Evolutionary conservation across 139 green algal species (phyloP).

Genomic region (Pseudopediastrum boryanum): DNA sequence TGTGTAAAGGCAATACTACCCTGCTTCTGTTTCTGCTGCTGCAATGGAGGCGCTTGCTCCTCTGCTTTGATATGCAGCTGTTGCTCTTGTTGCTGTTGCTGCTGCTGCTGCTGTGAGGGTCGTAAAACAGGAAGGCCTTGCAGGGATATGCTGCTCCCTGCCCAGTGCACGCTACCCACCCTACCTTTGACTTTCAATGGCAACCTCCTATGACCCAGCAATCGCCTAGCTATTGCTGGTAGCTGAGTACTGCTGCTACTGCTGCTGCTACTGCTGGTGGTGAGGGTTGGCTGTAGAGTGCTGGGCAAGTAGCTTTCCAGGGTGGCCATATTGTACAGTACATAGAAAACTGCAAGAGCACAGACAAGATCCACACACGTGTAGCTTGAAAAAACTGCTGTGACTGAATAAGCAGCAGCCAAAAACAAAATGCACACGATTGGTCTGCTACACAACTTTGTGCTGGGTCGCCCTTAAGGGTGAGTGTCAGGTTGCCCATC

Average conservation of each 20-base stretch:
- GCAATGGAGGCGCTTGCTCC: not conserved
- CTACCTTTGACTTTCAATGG: too few relatives aligned
- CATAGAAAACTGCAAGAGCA: constrained; percentile 15
- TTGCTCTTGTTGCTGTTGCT: not conserved
- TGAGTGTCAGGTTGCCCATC: too few relatives aligned
- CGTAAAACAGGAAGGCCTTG: too few relatives aligned
- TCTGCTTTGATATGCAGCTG: not conserved
- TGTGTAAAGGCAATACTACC: too few relatives aligned
- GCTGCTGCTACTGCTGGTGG: constrained; percentile 16
- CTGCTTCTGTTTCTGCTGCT: not conserved
- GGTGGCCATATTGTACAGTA: constrained; percentile 13
- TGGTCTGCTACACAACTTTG: too few relatives aligned
- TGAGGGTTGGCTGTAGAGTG: not conserved
- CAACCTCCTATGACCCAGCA: not conserved
- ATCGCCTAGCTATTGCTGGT: constrained; percentile 13
- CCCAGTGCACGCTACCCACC: too few relatives aligned
- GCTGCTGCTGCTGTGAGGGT: constrained; percentile 1
- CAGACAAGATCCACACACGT: too few relatives aligned
- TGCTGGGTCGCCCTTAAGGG: too few relatives aligned
- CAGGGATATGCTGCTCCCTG: too few relatives aligned
- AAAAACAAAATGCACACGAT: too few relatives aligned
- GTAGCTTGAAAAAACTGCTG: too few relatives aligned
- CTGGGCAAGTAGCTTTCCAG: not conserved
- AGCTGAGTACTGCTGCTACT: not conserved
- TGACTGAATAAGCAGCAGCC: too few relatives aligned